Percentiles rank a stretch among this genome's conserved stretches.
Conservation (phyloP, 2,329 filamentous ascomycete genomes). For the Trichoderma sp. region DNA sequence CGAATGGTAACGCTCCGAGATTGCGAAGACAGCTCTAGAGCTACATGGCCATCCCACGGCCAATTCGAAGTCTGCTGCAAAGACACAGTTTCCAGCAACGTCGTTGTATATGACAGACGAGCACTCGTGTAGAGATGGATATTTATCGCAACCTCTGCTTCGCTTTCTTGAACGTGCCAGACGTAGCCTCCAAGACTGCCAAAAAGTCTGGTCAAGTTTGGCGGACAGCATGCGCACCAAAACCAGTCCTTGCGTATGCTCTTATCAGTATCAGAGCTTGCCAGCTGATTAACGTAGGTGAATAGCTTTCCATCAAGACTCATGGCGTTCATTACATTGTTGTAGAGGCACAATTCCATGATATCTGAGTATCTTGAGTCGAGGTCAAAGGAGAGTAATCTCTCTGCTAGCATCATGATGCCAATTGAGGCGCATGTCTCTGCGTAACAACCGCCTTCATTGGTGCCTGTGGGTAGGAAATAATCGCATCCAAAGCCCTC, state of each 20-base stretch:
- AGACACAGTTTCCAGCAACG: not conserved
- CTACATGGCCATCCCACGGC: not conserved
- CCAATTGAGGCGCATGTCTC: not conserved
- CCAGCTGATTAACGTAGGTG: not conserved
- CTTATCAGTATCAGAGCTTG: not conserved
- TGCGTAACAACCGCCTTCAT: not conserved
- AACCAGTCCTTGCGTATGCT: not conserved
- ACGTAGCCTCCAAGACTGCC: not conserved
- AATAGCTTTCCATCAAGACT: not conserved
- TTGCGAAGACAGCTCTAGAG: not conserved
- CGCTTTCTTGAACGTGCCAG: not conserved
- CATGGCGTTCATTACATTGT: not conserved
- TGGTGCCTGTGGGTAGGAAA: not conserved
- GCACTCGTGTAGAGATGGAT: not conserved
- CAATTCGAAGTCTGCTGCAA: not conserved
- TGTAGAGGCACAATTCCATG: slow-evolving; percentile 1
- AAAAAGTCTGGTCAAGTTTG: not conserved
- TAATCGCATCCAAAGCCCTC: slow-evolving; percentile 2
- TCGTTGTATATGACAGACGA: not conserved
- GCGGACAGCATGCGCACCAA: slow-evolving; percentile 1
- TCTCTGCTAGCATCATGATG: slow-evolving; percentile 1
- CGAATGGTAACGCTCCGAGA: not conserved
- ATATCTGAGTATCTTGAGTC: not conserved
- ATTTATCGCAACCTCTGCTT: not conserved
- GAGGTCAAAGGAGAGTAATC: not conserved